Conservation (phyloP, 768 basidiomycete species). For the Podaxis sp. region DNA sequence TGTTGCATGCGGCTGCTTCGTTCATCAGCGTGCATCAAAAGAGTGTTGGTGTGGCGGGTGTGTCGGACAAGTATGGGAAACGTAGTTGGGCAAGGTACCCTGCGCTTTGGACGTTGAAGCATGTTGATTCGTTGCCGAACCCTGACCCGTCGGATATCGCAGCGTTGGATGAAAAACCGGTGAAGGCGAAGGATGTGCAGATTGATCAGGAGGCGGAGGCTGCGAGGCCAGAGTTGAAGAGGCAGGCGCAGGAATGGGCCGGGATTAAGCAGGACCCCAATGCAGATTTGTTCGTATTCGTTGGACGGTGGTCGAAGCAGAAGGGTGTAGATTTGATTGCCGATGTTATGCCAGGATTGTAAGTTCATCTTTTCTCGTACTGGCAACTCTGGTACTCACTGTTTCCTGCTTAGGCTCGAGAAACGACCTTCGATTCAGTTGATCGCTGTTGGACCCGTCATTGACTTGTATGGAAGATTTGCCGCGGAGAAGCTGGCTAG, state of each 20-base stretch:
- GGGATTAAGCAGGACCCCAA: constrained; percentile 88
- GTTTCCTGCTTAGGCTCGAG: constrained; percentile 53
- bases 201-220: constrained; percentile 82
- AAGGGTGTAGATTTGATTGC: constrained; percentile 98
- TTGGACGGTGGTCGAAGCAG: constrained; percentile 97
- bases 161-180: constrained; percentile 79
- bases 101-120: constrained; percentile 92
- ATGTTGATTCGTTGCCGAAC: constrained; percentile 93
- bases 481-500: constrained; percentile 92
- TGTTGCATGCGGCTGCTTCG: constrained; percentile 89
- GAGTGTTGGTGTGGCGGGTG: constrained; percentile 91
- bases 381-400: constrained; percentile 7
- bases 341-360: constrained; percentile 90
- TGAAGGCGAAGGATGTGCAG: constrained; percentile 67
- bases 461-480: constrained; percentile 93
- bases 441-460: constrained; percentile 90
- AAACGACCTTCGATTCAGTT: constrained; percentile 86
- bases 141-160: constrained; percentile 95
- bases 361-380: constrained; percentile 28
- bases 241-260: constrained; percentile 95
- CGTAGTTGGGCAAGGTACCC: constrained; percentile 97
- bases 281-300: constrained; percentile 91
- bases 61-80: constrained; percentile 97
- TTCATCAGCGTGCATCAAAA: constrained; percentile 94
- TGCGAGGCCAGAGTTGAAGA: constrained; percentile 87